phyloP scores from a whole-genome alignment of 2,329 filamentous ascomycete species.

The Fragosphaeria purpurea region DNA sequence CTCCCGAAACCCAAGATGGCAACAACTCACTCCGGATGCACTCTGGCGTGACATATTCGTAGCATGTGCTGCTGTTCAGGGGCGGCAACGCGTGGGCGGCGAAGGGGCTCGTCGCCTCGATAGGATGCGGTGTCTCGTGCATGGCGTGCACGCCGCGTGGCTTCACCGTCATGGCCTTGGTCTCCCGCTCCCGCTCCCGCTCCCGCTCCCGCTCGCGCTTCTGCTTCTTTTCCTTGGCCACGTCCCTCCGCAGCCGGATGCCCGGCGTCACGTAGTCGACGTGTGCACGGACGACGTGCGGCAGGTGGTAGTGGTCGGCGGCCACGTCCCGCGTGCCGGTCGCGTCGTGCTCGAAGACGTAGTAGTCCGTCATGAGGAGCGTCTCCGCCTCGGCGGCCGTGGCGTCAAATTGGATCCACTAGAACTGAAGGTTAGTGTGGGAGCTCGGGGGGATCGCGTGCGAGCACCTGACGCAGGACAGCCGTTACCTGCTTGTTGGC shows the following conservation, averaged over 20 bases:
- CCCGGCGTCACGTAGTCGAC: slow-evolving; percentile 49
- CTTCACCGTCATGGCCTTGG: neutral
- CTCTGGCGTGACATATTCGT: slow-evolving; percentile 11
- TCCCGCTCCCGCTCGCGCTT: neutral
- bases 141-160: slow-evolving; percentile 1
- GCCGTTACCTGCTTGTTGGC: slow-evolving; percentile 12
- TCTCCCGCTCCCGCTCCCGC: neutral
- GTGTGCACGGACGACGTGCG: slow-evolving; percentile 33
- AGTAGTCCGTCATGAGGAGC: slow-evolving; percentile 17
- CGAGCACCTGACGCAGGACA: too few relatives aligned
- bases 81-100: neutral
- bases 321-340: slow-evolving; percentile 15
- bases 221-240: slow-evolving; percentile 1
- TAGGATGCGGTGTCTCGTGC: slow-evolving; percentile 1
- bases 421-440: too few relatives aligned
- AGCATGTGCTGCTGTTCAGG: slow-evolving; percentile 13
- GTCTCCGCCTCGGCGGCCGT: slow-evolving; percentile 17
- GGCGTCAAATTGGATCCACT: slow-evolving; percentile 20
- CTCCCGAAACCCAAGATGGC: neutral
- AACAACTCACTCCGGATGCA: slow-evolving; percentile 10
- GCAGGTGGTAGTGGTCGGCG: slow-evolving; percentile 29
- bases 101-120: neutral
- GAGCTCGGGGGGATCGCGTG: too few relatives aligned
- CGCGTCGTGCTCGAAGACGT: slow-evolving; percentile 15
- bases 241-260: slow-evolving; percentile 32